Evolutionary conservation across 2,329 filamentous ascomycete species (phyloP).

Genomic region (Fusarium sp.): DNA sequence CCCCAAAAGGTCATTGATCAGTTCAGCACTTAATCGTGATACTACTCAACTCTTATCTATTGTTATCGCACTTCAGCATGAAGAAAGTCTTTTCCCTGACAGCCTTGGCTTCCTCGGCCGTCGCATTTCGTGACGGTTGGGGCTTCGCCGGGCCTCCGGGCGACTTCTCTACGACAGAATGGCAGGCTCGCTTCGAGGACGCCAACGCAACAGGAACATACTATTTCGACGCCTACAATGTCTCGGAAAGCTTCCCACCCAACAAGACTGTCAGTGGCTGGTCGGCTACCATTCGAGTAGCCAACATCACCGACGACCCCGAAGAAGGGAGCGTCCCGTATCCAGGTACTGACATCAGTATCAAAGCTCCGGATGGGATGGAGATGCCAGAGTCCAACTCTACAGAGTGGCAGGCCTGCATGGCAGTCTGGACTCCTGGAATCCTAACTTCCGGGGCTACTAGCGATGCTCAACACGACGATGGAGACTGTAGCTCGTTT

Average conservation of each 20-base stretch:
- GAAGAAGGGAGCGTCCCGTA: conserved; percentile 4
- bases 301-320: conserved; percentile 24
- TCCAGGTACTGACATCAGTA: conserved; percentile 11
- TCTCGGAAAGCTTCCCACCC: conserved; percentile 14
- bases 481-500: conserved; percentile 26
- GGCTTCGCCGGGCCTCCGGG: not conserved
- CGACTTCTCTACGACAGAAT: conserved; percentile 10
- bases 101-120: not conserved
- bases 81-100: not conserved
- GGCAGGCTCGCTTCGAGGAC: conserved; percentile 17
- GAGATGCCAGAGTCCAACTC: conserved; percentile 3
- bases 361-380: conserved; percentile 24
- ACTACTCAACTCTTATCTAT: not conserved
- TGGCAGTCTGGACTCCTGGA: conserved; percentile 1
- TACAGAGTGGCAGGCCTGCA: conserved; percentile 15
- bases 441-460: not conserved
- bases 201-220: conserved; percentile 20
- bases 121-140: conserved; percentile 2
- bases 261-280: conserved; percentile 11
- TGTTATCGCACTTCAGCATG: not conserved
- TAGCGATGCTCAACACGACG: conserved; percentile 12
- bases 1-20: not conserved
- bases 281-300: conserved; percentile 19
- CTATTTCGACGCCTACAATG: conserved; percentile 15
- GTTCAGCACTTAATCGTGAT: not conserved